Percentiles rank a stretch among this genome's conserved stretches.
Conservation (phyloP, 2,329 filamentous ascomycete genomes). For the Neophaeococcomyces mojaviensis region DNA sequence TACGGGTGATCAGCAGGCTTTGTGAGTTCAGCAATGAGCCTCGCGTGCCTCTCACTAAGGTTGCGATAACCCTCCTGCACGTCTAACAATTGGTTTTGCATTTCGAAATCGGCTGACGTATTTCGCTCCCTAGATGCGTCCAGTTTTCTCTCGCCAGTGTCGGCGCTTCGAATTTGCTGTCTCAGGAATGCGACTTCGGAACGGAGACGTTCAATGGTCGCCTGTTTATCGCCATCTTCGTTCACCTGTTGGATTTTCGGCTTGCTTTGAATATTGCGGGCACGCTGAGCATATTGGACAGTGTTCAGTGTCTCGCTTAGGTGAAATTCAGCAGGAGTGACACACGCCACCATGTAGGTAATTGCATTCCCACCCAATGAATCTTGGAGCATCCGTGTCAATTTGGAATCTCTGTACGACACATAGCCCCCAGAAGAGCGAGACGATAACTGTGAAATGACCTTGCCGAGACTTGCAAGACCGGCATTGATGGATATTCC, state of each 20-base stretch:
- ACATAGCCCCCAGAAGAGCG: conserved; percentile 81
- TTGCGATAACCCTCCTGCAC: conserved; percentile 90
- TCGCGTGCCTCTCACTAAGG: conserved; percentile 87
- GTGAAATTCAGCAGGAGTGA: conserved; percentile 94
- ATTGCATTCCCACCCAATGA: conserved; percentile 94
- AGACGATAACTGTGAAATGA: conserved; percentile 94
- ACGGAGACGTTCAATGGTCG: conserved; percentile 84
- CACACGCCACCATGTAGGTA: conserved; percentile 99
- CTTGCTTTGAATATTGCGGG: conserved; percentile 93
- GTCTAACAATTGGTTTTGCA: conserved; percentile 90
- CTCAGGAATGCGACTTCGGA: conserved; percentile 89
- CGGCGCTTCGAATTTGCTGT: conserved; percentile 84
- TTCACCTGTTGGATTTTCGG: conserved; percentile 84
- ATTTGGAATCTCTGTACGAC: conserved; percentile 95
- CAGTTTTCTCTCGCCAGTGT: conserved; percentile 54
- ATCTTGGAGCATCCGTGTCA: conserved; percentile 90
- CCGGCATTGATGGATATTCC: conserved; percentile 98
- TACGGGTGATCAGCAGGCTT: conserved; percentile 50
- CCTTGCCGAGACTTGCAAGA: conserved; percentile 88
- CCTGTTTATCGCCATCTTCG: conserved; percentile 90
- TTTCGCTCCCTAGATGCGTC: conserved; percentile 72
- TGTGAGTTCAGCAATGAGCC: conserved; percentile 86
- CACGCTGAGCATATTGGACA: conserved; percentile 92
- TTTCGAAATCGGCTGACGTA: conserved; percentile 56
- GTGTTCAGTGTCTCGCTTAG: conserved; percentile 96